phyloP scores from a whole-genome alignment of 2,329 filamentous ascomycete species.

The Nothophoma quercina region DNA sequence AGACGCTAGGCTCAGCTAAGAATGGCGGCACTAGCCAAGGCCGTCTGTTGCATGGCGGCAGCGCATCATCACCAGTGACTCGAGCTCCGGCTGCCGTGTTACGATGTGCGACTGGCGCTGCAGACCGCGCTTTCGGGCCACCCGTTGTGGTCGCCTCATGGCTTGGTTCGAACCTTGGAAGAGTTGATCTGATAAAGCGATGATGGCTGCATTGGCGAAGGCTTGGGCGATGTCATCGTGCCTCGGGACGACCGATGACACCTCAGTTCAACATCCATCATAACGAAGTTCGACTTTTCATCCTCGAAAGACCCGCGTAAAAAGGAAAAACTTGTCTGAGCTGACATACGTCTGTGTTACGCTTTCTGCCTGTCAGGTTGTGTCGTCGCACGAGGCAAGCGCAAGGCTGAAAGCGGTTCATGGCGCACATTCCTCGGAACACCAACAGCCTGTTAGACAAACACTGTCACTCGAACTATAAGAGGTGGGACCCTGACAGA shows the following conservation, averaged over 20 bases:
- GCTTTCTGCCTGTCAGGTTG: not conserved
- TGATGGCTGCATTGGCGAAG: constrained; percentile 6
- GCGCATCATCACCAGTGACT: constrained; percentile 2
- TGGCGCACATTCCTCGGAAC: constrained; percentile 7
- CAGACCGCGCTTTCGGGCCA: not conserved
- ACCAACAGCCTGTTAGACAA: not conserved
- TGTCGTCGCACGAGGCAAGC: constrained; percentile 5
- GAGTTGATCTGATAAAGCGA: constrained; percentile 11
- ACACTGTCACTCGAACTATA: not conserved
- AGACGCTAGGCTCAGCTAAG: constrained; percentile 1
- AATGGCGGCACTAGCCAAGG: constrained; percentile 3
- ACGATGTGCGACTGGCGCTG: constrained; percentile 8
- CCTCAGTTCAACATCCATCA: not conserved
- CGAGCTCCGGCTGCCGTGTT: constrained; percentile 3
- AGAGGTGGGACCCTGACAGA: not conserved
- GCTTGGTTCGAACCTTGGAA: constrained; percentile 7
- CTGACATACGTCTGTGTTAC: not conserved
- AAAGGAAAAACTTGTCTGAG: not conserved
- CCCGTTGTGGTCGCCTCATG: not conserved
- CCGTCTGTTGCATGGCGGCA: constrained; percentile 8
- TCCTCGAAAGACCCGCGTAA: not conserved
- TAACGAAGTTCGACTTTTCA: not conserved
- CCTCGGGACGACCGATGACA: not conserved
- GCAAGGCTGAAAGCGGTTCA: constrained; percentile 9
- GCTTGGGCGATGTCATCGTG: constrained; percentile 13